These are phyloP conservation scores for Tolypocladium album DNA, from an alignment of 2,329 filamentous ascomycete species.

Conservation along the genomic window DNA sequence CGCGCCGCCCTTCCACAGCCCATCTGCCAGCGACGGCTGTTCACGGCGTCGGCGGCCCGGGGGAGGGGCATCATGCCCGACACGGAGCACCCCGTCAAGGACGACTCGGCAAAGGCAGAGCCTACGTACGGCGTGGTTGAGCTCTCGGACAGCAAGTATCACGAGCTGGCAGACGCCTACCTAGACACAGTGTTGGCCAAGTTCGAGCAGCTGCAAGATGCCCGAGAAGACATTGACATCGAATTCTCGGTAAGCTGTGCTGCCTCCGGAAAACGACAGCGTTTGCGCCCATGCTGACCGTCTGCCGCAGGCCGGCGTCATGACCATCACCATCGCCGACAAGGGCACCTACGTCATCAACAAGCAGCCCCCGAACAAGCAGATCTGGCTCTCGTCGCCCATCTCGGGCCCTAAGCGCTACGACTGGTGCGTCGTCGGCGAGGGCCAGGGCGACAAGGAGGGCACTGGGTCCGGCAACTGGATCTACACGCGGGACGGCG, in stretches of 20 bases:
- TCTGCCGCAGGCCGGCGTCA: constrained; percentile 63
- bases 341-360: constrained; percentile 87
- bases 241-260: constrained; percentile 68
- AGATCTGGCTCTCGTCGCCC: constrained; percentile 92
- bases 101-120: constrained; percentile 24
- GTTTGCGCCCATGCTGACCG: background rate
- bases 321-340: constrained; percentile 60
- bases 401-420: constrained; percentile 86
- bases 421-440: constrained; percentile 71
- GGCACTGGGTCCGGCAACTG: constrained; percentile 65
- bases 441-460: constrained; percentile 65
- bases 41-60: constrained; percentile 17
- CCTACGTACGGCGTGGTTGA: constrained; percentile 43
- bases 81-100: constrained; percentile 39
- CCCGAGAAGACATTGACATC: constrained; percentile 66
- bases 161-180: constrained; percentile 66
- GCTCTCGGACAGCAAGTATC: constrained; percentile 61
- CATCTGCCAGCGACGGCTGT: constrained; percentile 11
- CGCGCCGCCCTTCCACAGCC: background rate
- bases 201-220: constrained; percentile 68
- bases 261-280: background rate
- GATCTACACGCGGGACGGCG: constrained; percentile 82
- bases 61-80: constrained; percentile 48
- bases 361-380: constrained; percentile 96
- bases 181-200: constrained; percentile 45